Evolutionary conservation across 345 rosid genomes (phyloP).

Genomic region (Syzygium aqueum): DNA sequence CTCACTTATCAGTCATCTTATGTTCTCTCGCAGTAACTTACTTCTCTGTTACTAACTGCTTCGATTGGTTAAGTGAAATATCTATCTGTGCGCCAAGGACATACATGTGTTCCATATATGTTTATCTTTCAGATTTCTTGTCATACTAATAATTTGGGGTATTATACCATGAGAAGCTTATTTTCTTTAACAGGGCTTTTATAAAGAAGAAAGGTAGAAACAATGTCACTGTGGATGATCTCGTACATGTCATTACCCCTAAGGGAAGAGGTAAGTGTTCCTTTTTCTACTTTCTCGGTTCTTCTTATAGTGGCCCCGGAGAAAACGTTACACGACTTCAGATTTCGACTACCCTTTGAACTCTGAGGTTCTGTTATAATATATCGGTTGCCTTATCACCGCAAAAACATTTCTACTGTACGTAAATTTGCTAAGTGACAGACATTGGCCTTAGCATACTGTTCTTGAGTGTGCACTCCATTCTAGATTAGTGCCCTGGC

Average conservation of each 20-base stretch:
- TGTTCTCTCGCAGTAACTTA: not conserved
- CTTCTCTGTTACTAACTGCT: not conserved
- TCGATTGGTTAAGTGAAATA: not conserved
- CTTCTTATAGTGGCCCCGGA: not conserved
- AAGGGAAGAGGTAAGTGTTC: conserved; percentile 64
- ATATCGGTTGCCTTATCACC: not conserved
- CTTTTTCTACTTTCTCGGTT: not conserved
- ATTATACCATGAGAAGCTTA: not conserved
- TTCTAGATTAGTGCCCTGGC: not conserved
- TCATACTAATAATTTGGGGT: not conserved
- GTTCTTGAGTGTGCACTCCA: not conserved
- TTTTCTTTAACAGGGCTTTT: conserved; percentile 35
- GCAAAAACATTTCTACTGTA: not conserved
- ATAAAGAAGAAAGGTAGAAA: conserved; percentile 67
- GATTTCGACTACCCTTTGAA: not conserved
- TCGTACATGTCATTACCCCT: conserved; percentile 63
- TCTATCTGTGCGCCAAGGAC: not conserved
- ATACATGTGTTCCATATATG: not conserved
- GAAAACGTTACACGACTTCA: not conserved
- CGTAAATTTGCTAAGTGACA: not conserved
- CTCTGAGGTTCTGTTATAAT: not conserved
- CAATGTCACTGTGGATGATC: conserved; percentile 75
- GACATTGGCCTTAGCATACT: not conserved
- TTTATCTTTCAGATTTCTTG: not conserved
- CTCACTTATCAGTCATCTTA: not conserved